These are phyloP conservation scores for Psilocybe cubensis DNA, from an alignment of 768 basidiomycete species.

Conservation along the genomic window DNA sequence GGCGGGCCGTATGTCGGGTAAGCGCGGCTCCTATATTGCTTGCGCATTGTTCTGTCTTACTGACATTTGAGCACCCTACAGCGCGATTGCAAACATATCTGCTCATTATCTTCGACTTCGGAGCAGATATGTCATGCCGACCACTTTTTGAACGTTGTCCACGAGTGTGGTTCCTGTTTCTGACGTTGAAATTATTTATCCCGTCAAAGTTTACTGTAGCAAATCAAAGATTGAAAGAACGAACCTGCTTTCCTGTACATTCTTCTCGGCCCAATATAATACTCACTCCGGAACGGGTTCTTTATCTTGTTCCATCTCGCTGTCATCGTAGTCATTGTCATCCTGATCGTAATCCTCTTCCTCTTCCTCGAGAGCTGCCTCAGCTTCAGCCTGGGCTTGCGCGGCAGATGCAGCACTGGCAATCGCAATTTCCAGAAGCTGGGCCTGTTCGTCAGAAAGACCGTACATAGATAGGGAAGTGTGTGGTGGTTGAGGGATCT, in stretches of 20 bases:
- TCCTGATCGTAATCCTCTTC: constrained; percentile 52
- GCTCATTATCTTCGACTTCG: constrained; percentile 21
- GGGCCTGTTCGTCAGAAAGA: constrained; percentile 73
- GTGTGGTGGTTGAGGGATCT: constrained; percentile 22
- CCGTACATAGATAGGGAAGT: constrained; percentile 67
- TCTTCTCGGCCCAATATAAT: constrained; percentile 15
- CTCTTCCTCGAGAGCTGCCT: constrained; percentile 73
- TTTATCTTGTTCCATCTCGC: constrained; percentile 30
- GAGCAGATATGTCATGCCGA: constrained; percentile 8
- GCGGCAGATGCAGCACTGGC: constrained; percentile 75
- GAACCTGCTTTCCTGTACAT: constrained; percentile 23
- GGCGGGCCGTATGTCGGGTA: constrained; percentile 17
- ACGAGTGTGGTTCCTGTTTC: constrained; percentile 14
- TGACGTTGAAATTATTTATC: constrained; percentile 27
- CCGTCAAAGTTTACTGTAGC: constrained; percentile 22
- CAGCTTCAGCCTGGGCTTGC: constrained; percentile 79
- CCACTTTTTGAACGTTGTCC: constrained; percentile 13
- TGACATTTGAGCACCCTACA: neutral
- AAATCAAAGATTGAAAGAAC: constrained; percentile 19
- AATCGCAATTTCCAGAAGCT: constrained; percentile 71
- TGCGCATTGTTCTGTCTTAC: constrained; percentile 11
- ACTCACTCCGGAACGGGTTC: constrained; percentile 20
- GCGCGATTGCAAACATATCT: constrained; percentile 13
- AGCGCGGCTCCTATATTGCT: constrained; percentile 2
- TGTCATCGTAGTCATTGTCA: constrained; percentile 46